phyloP scores from a whole-genome alignment of 441 rosid species.

The Erysimum pusillum region DNA sequence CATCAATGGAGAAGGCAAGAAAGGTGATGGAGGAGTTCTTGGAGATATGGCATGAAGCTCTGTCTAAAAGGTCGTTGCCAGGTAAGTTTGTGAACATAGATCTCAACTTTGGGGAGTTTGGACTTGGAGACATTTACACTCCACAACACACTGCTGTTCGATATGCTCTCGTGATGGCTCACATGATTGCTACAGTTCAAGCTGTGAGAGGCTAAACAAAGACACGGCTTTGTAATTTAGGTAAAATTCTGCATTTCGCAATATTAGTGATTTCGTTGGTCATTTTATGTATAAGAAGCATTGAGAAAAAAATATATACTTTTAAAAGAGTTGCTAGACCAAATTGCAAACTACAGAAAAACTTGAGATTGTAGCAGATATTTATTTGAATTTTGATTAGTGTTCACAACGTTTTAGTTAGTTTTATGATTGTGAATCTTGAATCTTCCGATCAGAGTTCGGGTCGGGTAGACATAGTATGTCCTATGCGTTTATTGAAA shows the following conservation, averaged over 20 bases:
- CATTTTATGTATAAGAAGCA: background rate
- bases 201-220: constrained; percentile 59
- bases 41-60: constrained; percentile 81
- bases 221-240: background rate
- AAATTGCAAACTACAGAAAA: background rate
- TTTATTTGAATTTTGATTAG: background rate
- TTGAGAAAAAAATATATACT: background rate
- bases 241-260: background rate
- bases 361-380: background rate
- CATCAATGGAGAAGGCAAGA: constrained; percentile 78
- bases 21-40: constrained; percentile 81
- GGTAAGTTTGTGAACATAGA: constrained; percentile 78
- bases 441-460: background rate
- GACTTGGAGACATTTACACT: constrained; percentile 71
- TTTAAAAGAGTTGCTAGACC: background rate
- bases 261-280: background rate
- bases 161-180: constrained; percentile 79
- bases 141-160: constrained; percentile 90
- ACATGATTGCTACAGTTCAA: constrained; percentile 76
- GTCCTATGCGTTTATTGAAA: background rate
- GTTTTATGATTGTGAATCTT: background rate
- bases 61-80: constrained; percentile 77
- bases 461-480: background rate
- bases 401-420: background rate
- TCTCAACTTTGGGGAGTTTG: constrained; percentile 74